Evolutionary conservation across 768 basidiomycete genomes (phyloP).

Genomic region (Heimioporus sp.): DNA sequence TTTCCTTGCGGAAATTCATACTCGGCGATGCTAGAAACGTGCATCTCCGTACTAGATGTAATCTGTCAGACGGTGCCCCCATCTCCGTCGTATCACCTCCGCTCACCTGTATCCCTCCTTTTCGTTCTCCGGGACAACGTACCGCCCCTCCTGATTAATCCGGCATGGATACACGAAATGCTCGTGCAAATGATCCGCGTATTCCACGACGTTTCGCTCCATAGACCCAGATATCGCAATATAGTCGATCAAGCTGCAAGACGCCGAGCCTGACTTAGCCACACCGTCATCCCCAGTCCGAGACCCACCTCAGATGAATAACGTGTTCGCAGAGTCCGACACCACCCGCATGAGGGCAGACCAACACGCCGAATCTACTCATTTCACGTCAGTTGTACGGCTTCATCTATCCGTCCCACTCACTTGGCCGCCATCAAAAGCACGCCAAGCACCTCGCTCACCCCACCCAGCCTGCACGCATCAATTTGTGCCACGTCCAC

Average conservation of each 20-base stretch:
- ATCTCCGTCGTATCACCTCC: constrained; percentile 1
- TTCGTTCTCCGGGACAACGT: constrained; percentile 75
- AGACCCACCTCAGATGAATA: constrained; percentile 67
- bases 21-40: constrained; percentile 68
- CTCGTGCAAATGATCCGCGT: constrained; percentile 84
- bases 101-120: constrained; percentile 64
- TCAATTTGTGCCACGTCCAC: constrained; percentile 91
- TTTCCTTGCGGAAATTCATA: constrained; percentile 78
- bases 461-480: constrained; percentile 85
- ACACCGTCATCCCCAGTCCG: neutral
- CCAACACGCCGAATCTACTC: constrained; percentile 74
- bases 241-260: constrained; percentile 79
- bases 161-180: constrained; percentile 84
- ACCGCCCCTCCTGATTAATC: constrained; percentile 80
- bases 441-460: constrained; percentile 86
- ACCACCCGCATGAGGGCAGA: constrained; percentile 92
- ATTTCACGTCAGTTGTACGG: neutral
- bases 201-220: constrained; percentile 90
- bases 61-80: neutral
- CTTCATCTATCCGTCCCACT: constrained; percentile 18
- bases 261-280: constrained; percentile 11
- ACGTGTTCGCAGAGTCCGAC: constrained; percentile 93
- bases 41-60: constrained; percentile 73
- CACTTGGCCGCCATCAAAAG: constrained; percentile 89
- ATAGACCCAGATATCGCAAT: constrained; percentile 83